Evolutionary conservation across 108 stramenopile species (phyloP).

Genomic region (Mediolabrus comicus): DNA sequence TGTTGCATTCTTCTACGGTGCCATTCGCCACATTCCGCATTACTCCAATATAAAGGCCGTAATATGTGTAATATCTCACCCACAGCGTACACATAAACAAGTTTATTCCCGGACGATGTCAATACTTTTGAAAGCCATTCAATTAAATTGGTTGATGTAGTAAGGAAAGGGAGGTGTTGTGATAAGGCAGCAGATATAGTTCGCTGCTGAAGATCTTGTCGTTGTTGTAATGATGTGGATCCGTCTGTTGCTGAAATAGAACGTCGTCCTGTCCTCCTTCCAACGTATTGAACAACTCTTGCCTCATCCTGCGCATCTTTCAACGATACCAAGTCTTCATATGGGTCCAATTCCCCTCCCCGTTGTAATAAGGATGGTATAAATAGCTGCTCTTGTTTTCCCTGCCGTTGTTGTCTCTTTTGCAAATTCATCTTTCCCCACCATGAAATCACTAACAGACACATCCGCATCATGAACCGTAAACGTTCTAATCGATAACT

Average conservation of each 20-base stretch:
- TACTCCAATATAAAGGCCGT: slow-evolving; percentile 48
- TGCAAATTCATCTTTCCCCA: slow-evolving; percentile 21
- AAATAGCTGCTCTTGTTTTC: neutral
- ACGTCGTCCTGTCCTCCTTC: slow-evolving; percentile 45
- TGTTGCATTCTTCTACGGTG: neutral
- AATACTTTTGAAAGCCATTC: slow-evolving; percentile 4
- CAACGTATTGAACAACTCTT: slow-evolving; percentile 22
- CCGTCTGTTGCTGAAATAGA: slow-evolving; percentile 10
- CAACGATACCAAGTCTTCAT: slow-evolving; percentile 24
- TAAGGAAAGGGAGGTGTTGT: neutral
- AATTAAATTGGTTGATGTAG: neutral
- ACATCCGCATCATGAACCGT: slow-evolving; percentile 25
- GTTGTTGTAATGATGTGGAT: neutral
- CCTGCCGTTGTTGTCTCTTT: neutral
- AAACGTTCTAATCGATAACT: slow-evolving; percentile 28
- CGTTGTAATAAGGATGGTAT: slow-evolving; percentile 19
- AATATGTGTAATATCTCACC: slow-evolving; percentile 43
- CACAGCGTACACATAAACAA: slow-evolving; percentile 20
- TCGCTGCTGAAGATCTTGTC: neutral
- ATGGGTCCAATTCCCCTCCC: slow-evolving; percentile 44
- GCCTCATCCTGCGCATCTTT: slow-evolving; percentile 21
- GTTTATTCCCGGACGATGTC: neutral
- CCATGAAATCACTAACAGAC: slow-evolving; percentile 29
- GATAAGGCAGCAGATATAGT: neutral
- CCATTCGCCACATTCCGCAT: slow-evolving; percentile 12